phyloP scores from a whole-genome alignment of 176 grass and related monocot species.

The Aegilops bicornis region DNA sequence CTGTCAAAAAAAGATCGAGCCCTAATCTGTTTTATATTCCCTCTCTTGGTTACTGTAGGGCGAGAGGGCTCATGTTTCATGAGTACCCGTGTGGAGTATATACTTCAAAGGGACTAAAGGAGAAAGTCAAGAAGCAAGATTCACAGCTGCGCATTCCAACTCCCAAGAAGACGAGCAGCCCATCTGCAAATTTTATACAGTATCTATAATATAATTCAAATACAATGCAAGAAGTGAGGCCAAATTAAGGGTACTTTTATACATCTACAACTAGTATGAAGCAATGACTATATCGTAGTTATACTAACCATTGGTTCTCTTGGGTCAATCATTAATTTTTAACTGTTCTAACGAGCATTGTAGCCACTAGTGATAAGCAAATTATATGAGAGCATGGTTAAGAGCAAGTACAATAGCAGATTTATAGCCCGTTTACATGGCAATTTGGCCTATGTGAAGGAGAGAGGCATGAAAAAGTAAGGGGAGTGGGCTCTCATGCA shows the following conservation, averaged over 20 bases:
- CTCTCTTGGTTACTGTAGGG: background rate
- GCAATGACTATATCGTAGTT: background rate
- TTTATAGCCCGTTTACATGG: too few species aligned
- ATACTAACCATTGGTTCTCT: background rate
- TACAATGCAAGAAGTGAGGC: background rate
- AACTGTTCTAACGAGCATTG: background rate
- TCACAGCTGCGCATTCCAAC: background rate
- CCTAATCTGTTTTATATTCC: background rate
- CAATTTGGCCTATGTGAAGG: too few species aligned
- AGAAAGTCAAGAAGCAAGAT: background rate
- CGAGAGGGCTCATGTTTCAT: conserved; percentile 28
- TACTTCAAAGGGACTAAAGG: background rate
- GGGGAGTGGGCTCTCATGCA: too few species aligned
- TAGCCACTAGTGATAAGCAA: too few species aligned
- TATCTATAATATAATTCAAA: background rate
- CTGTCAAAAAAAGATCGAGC: background rate
- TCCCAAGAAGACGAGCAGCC: background rate
- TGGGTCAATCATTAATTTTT: background rate
- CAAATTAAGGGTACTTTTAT: background rate
- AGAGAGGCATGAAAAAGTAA: too few species aligned
- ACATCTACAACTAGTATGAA: background rate
- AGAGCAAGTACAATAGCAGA: too few species aligned
- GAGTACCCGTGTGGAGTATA: background rate
- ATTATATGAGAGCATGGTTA: too few species aligned
- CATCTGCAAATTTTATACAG: background rate